Conservation (phyloP, 2,329 filamentous ascomycete species). For the Ophiostoma ips region DNA sequence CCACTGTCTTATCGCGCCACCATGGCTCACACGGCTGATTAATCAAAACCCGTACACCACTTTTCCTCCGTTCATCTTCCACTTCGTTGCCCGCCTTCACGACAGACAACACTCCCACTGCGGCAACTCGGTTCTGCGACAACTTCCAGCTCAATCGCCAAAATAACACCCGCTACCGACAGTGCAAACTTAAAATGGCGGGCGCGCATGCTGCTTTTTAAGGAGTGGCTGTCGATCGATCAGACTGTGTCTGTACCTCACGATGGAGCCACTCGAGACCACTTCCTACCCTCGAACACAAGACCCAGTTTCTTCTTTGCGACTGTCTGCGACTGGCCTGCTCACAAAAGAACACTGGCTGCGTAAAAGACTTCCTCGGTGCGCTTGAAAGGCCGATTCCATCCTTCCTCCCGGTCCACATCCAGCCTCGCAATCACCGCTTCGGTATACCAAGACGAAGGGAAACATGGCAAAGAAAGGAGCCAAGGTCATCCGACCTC, state of each 20-base stretch:
- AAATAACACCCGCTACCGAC: no score
- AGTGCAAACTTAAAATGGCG: slow-evolving; percentile 24
- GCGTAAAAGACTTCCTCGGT: neutral
- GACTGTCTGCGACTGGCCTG: neutral
- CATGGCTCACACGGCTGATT: neutral
- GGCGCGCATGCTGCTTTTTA: slow-evolving; percentile 34
- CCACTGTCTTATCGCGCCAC: neutral
- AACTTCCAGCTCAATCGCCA: neutral
- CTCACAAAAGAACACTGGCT: neutral
- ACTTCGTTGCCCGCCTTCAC: neutral
- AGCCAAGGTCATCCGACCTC: slow-evolving; percentile 14
- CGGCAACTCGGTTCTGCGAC: slow-evolving; percentile 8
- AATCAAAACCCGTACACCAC: neutral
- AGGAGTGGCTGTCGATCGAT: slow-evolving; percentile 36
- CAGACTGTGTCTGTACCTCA: slow-evolving; percentile 23
- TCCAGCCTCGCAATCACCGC: neutral
- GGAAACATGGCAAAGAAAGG: slow-evolving; percentile 6
- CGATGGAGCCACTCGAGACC: slow-evolving; percentile 39
- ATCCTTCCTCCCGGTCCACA: neutral
- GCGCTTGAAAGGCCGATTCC: neutral
- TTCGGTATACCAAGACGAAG: neutral
- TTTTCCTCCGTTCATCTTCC: neutral
- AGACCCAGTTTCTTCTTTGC: neutral
- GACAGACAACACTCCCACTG: no score
- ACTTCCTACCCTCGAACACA: neutral